A percentile compares a stretch with the other conserved stretches of the same genome.
Conservation (phyloP, 2,329 filamentous ascomycete genomes). For the Dryadomyces quercivorus region DNA sequence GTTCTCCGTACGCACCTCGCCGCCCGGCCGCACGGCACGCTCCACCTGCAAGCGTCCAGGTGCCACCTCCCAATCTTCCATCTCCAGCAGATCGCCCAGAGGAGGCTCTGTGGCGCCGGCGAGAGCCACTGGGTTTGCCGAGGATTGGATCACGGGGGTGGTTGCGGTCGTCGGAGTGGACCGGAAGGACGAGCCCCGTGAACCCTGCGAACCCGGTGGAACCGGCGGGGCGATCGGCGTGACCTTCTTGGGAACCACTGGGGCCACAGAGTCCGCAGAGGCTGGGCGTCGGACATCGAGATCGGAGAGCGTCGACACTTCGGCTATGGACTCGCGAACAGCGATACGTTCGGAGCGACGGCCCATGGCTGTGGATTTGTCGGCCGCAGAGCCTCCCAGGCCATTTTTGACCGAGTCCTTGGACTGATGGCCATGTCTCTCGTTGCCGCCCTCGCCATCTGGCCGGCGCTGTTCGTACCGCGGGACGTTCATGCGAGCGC, state of each 20-base stretch:
- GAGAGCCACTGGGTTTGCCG: not conserved
- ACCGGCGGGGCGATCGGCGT: no score
- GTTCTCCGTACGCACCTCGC: constrained; percentile 8
- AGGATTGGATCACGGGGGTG: not conserved
- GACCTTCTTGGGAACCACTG: not conserved
- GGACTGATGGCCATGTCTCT: no score
- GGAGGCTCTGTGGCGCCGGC: not conserved
- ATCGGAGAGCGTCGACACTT: not conserved
- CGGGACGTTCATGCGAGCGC: not conserved
- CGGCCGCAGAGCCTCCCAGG: not conserved
- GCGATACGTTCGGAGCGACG: constrained; percentile 10
- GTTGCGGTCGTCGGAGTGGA: not conserved
- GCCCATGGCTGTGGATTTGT: not conserved
- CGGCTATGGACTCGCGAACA: not conserved
- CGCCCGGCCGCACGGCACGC: constrained; percentile 1
- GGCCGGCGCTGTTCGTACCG: not conserved
- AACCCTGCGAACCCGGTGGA: no score
- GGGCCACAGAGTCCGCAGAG: not conserved
- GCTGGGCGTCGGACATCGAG: no score
- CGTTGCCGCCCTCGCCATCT: no score
- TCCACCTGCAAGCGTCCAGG: constrained; percentile 17
- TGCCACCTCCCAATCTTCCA: constrained; percentile 25
- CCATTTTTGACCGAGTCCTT: not conserved
- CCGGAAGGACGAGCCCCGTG: no score
- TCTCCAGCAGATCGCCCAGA: constrained; percentile 16